Evolutionary conservation across 1,284 basidiomycete genomes (phyloP).

Genomic region (Ceratobasidium sp.): DNA sequence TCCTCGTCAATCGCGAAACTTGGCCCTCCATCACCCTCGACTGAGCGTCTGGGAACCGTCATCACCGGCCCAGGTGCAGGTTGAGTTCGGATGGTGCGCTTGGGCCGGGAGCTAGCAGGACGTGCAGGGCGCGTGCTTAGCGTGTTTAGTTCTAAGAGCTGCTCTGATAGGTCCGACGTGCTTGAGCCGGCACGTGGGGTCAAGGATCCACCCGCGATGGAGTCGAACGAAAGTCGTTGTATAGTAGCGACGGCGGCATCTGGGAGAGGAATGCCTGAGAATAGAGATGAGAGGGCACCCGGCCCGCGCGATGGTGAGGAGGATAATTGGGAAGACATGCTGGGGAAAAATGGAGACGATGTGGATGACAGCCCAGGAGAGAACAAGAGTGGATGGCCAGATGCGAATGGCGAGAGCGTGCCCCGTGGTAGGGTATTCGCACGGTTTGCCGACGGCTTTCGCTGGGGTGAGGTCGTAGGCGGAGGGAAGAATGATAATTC

Average conservation of each 20-base stretch:
- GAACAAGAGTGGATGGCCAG: slow-evolving; percentile 10
- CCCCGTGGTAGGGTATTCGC: slow-evolving; percentile 15
- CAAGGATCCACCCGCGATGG: slow-evolving; percentile 18
- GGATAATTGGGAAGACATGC: slow-evolving; percentile 10
- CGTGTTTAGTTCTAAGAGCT: slow-evolving; percentile 18
- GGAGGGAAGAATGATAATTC: slow-evolving; percentile 72
- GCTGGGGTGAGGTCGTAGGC: slow-evolving; percentile 47
- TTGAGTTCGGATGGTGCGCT: slow-evolving; percentile 35
- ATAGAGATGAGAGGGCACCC: slow-evolving; percentile 32
- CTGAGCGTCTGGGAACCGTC: slow-evolving; percentile 28
- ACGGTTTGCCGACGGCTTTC: not conserved
- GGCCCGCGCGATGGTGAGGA: slow-evolving; percentile 4
- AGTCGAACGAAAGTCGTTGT: slow-evolving; percentile 32
- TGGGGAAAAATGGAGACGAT: slow-evolving; percentile 29
- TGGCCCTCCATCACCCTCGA: slow-evolving; percentile 4
- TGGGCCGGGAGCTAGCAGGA: slow-evolving; percentile 1
- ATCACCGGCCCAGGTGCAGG: slow-evolving; percentile 33
- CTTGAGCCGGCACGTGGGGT: slow-evolving; percentile 27
- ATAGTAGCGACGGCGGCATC: slow-evolving; percentile 6
- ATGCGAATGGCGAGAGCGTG: slow-evolving; percentile 22
- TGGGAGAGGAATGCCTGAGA: slow-evolving; percentile 25
- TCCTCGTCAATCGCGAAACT: slow-evolving; percentile 1
- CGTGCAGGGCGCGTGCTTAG: not conserved
- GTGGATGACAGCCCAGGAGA: slow-evolving; percentile 22
- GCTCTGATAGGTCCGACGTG: slow-evolving; percentile 24